A percentile compares a stretch with the other conserved stretches of the same genome.
phyloP scores from a whole-genome alignment of 2,329 filamentous ascomycete species.

The Colletotrichum sp. region DNA sequence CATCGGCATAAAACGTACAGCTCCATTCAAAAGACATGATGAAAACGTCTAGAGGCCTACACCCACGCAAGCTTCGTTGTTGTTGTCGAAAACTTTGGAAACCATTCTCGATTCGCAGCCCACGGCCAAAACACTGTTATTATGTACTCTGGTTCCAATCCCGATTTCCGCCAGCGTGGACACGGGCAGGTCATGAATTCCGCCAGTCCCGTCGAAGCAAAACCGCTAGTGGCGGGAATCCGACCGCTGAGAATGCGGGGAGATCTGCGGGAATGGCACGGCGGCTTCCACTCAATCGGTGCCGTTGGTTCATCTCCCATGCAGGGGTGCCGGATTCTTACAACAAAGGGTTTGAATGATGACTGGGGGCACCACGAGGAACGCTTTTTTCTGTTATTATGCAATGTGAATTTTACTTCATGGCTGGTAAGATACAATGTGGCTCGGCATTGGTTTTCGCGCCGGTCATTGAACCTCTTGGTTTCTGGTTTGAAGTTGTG shows the following conservation, averaged over 20 bases:
- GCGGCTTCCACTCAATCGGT: background rate
- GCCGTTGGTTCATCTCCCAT: background rate
- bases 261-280: constrained; percentile 6
- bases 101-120: background rate
- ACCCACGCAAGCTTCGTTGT: background rate
- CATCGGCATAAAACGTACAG: background rate
- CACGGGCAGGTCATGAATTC: background rate
- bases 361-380: background rate
- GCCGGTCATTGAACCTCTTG: background rate
- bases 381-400: background rate
- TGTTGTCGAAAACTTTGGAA: background rate
- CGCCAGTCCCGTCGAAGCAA: constrained; percentile 9
- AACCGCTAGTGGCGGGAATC: constrained; percentile 17
- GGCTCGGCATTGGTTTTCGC: rapidly evolving
- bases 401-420: rapidly evolving
- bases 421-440: rapidly evolving
- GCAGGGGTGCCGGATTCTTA: background rate
- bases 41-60: background rate
- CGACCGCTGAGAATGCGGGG: constrained; percentile 2
- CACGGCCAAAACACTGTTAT: background rate
- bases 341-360: background rate
- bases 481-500: background rate
- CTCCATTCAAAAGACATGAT: background rate
- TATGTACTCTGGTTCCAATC: background rate
- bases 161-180: constrained; percentile 6